Evolutionary conservation across 2,329 filamentous ascomycete species (phyloP).

Genomic region (Diplodia scrobiculata): DNA sequence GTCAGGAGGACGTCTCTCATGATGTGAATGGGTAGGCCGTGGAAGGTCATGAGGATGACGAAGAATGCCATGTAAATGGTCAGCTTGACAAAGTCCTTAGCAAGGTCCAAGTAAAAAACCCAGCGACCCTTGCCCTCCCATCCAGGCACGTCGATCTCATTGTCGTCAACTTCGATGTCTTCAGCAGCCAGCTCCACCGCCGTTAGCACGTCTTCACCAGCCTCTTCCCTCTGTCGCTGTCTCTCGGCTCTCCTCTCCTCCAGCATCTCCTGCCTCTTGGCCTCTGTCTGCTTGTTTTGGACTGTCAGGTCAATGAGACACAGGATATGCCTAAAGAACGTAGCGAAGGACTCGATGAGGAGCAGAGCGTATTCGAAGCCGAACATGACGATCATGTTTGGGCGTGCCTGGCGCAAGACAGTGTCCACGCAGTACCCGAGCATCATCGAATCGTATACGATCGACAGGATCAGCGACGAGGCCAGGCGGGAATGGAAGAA

Average conservation of each 20-base stretch:
- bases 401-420: slow-evolving; percentile 83
- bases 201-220: slow-evolving; percentile 41
- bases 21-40: slow-evolving; percentile 94
- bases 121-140: slow-evolving; percentile 97
- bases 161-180: slow-evolving; percentile 80
- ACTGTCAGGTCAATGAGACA: slow-evolving; percentile 77
- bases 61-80: slow-evolving; percentile 90
- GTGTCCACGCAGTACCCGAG: slow-evolving; percentile 78
- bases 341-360: slow-evolving; percentile 76
- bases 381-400: slow-evolving; percentile 99
- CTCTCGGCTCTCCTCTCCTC: slow-evolving; percentile 43
- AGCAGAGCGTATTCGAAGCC: slow-evolving; percentile 95
- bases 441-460: slow-evolving; percentile 77
- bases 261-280: slow-evolving; percentile 64
- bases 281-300: slow-evolving; percentile 70
- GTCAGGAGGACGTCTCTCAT: slow-evolving; percentile 95
- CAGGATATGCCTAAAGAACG: slow-evolving; percentile 74
- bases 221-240: slow-evolving; percentile 52
- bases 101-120: slow-evolving; percentile 82
- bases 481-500: slow-evolving; percentile 84
- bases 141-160: slow-evolving; percentile 90
- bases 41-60: slow-evolving; percentile 87
- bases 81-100: slow-evolving; percentile 88
- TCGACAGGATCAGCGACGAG: slow-evolving; percentile 74
- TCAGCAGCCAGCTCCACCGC: slow-evolving; percentile 49